Conservation (phyloP, 2,329 filamentous ascomycete species). For the Nigrograna mackinnonii region DNA sequence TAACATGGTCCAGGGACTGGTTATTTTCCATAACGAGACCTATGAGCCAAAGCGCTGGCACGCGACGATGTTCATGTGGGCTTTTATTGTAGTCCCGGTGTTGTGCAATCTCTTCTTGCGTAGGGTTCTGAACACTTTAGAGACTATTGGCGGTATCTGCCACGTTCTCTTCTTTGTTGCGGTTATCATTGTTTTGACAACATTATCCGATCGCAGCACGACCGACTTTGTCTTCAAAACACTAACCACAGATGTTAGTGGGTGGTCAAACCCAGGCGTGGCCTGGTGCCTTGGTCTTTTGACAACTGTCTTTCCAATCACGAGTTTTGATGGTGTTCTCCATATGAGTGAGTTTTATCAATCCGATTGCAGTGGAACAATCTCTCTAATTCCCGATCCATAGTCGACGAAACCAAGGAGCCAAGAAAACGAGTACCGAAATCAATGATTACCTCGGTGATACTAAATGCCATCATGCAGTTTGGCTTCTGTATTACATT, state of each 20-base stretch:
- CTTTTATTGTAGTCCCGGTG: slow-evolving; percentile 30
- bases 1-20: not conserved
- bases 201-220: slow-evolving; percentile 30
- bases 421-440: slow-evolving; percentile 45
- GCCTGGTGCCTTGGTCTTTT: slow-evolving; percentile 40
- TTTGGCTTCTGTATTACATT: slow-evolving; percentile 36
- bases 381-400: slow-evolving; percentile 34
- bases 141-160: slow-evolving; percentile 47
- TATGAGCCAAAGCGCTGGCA: slow-evolving; percentile 42
- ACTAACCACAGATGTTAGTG: slow-evolving; percentile 42
- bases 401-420: slow-evolving; percentile 49
- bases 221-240: slow-evolving; percentile 48
- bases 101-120: slow-evolving; percentile 26
- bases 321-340: slow-evolving; percentile 48
- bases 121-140: slow-evolving; percentile 44
- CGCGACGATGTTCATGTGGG: slow-evolving; percentile 49
- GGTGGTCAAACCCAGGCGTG: slow-evolving; percentile 44
- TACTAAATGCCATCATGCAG: slow-evolving; percentile 42
- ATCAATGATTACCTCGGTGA: slow-evolving; percentile 45
- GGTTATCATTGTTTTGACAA: slow-evolving; percentile 44
- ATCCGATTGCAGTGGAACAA: not conserved
- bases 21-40: not conserved
- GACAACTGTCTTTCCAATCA: slow-evolving; percentile 24
- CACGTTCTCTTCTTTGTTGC: slow-evolving; percentile 51
- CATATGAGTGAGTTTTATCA: slow-evolving; percentile 25